Evolutionary conservation across 2,329 filamentous ascomycete genomes (phyloP), one percentile per base, ranked within the genome.

Genomic region (Fusarium burgessii): DNA sequence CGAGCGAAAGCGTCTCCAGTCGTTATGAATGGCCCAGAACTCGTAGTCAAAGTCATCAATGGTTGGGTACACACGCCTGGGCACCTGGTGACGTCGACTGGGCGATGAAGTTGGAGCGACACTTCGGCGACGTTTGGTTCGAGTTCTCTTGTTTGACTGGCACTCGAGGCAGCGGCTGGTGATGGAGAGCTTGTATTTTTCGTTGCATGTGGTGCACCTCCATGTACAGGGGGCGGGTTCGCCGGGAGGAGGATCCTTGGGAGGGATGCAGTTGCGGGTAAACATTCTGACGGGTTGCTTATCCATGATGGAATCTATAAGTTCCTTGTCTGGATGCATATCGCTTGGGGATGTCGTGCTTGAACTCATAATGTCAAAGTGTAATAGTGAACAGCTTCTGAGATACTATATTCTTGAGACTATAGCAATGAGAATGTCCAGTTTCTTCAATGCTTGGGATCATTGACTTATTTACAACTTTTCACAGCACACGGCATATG

Each of bases 131-230:
- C 29, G 29, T 29, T 29, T 29, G 8, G 29, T 9, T 29, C 10
- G 29, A 29, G 10, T 8, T 29, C 10, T 29, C 29, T 29, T 18
- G 33, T 61, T 58, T 12, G 13, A 36, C 11, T 9, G 40, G 20
- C 69, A 71, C 5, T 10, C 10, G 13, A 72, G 45, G n/a, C 69
- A 71, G 12, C 69, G 69, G 10, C 65, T 56, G 6, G 65, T 66
- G 14, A 72, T 51, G n/a, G 68, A 41, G n/a, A 72, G 14, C 15
- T 17, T 70, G 71, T 78, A 81, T 2, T 35, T 32, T 4, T 17
- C 51, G 15, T 42, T 18, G 74, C 82, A 83, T 14, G 29, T 3
- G 66, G 78, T 74, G 68, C 81, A 83, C 29, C 57, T 49, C 81
- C 82, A 83, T 33, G 54, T 49, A 79, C 78, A 82, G 46, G 74